Evolutionary conservation across 2,329 filamentous ascomycete species (phyloP), one percentile per base, ranked within the genome.

Genomic region (Emergomyces orientalis): DNA sequence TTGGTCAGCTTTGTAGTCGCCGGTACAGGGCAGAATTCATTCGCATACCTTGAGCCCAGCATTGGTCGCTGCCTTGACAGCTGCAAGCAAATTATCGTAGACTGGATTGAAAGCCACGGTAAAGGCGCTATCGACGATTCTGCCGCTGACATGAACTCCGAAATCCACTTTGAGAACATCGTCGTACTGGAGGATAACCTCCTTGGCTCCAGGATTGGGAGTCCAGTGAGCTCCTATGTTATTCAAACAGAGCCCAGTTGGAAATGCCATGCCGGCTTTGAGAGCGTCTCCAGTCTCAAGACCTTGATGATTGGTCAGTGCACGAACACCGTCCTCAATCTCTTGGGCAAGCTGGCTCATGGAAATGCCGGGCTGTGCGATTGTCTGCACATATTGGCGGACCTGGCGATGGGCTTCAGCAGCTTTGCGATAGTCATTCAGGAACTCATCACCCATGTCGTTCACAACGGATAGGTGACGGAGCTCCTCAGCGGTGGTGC

Each of bases 161-260:
- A 91, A 89, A 70, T 93, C 89, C 8, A 92, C 86, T 75, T 90
- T 92, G 82, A 93, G 83, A 43, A 95, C 89, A 72, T 95, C 89
- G 65, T 85, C 82, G 65, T 87, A 74, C 71, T 88, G 80, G 63
- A 94, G 78, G 41, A 91, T 76, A 69, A 88, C 83, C 73, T 91
- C 90, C 74, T 86, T 87, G 71, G 82, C 77, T 1, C 82, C 81
- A 0, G 82, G 79, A 67, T 84, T 85, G 7, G 82, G 82, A 1
- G 81, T 84, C 68, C 77, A 85, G 71, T 85, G 82, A 7, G 82
- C 82, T 17, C 78, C 81, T 51, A 77, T 74, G 65, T 84, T 77
- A 66, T 85, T 84, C 61, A 84, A 68, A 63, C 76, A 80, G 30
- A 84, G 67, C 0, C 82, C 82, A 3, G 81, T 84, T 0, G 82